Percentiles rank a stretch among this genome's conserved stretches.
These are phyloP conservation scores for Ustilago sp. DNA, from an alignment of 1,284 basidiomycete species.

Conservation along the genomic window DNA sequence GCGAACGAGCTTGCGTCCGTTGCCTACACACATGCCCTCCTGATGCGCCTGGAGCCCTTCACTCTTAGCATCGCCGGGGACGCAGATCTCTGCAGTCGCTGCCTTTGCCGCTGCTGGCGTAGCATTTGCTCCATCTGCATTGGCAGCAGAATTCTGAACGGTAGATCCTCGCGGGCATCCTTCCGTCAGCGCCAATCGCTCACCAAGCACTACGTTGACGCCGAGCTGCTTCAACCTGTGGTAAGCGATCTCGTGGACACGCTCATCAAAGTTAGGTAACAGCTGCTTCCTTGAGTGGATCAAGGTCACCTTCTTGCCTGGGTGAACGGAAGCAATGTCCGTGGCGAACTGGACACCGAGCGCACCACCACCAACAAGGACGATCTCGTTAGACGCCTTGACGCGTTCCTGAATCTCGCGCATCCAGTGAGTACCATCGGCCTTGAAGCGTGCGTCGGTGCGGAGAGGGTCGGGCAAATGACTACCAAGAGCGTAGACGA, in stretches of 20 bases:
- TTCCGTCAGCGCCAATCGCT: slow-evolving; percentile 63
- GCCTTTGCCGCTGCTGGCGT: slow-evolving; percentile 11
- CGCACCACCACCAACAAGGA: slow-evolving; percentile 68
- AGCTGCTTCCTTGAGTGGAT: slow-evolving; percentile 67
- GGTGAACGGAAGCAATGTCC: slow-evolving; percentile 63
- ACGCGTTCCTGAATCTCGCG: slow-evolving; percentile 56
- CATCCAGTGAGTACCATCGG: slow-evolving; percentile 64
- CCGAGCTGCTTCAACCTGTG: slow-evolving; percentile 60
- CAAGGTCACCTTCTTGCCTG: slow-evolving; percentile 61
- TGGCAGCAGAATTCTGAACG: slow-evolving; percentile 36
- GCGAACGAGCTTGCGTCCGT: slow-evolving; percentile 58
- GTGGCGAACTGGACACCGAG: slow-evolving; percentile 66
- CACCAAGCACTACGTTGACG: slow-evolving; percentile 66
- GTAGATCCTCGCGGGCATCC: slow-evolving; percentile 65
- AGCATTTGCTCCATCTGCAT: slow-evolving; percentile 13
- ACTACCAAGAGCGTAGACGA: slow-evolving; percentile 67
- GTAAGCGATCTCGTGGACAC: slow-evolving; percentile 62
- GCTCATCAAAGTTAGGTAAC: slow-evolving; percentile 66
- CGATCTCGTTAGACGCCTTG: slow-evolving; percentile 57
- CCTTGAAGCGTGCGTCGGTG: slow-evolving; percentile 62
- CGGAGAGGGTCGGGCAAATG: slow-evolving; percentile 68
- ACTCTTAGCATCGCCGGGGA: slow-evolving; percentile 51
- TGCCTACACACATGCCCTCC: slow-evolving; percentile 55
- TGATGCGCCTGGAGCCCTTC: slow-evolving; percentile 50
- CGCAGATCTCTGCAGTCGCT: slow-evolving; percentile 32